Percentiles rank a stretch among this genome's conserved stretches.
Evolutionary conservation across 75 land plant genomes (phyloP).

Genomic region (Chamaecyparis obtusa): DNA sequence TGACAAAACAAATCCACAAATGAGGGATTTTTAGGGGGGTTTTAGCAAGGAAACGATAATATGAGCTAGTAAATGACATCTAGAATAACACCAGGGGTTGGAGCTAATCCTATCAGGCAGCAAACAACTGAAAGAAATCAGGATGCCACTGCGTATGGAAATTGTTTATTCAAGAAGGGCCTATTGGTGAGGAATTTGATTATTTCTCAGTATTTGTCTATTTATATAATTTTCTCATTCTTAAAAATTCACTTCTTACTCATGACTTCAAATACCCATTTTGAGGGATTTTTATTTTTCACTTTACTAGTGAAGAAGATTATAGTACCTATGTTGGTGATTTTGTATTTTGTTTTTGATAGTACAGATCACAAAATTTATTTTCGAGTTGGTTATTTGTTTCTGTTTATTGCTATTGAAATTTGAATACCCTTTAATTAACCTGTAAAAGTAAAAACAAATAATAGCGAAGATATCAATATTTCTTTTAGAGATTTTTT

Average conservation of each 20-base stretch:
- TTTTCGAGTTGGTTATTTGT: neutral
- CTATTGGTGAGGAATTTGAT: conserved; percentile 62
- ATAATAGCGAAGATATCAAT: neutral
- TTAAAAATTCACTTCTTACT: neutral
- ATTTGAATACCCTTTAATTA: too few relatives aligned
- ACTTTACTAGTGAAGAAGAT: neutral
- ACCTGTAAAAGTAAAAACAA: too few relatives aligned
- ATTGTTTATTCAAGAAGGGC: conserved; percentile 95
- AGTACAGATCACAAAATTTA: too few relatives aligned
- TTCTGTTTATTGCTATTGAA: too few relatives aligned
- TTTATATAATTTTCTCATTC: neutral
- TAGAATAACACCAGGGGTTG: too few relatives aligned
- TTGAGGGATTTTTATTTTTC: neutral
- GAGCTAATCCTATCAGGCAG: too few relatives aligned
- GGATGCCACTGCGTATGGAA: conserved; percentile 98
- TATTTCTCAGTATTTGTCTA: neutral
- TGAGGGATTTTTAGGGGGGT: neutral
- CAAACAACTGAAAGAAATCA: conserved; percentile 49
- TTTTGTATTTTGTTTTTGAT: too few relatives aligned
- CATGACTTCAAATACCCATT: neutral
- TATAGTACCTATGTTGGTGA: neutral
- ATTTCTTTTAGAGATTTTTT: neutral
- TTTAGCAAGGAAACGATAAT: neutral
- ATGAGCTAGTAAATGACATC: too few relatives aligned
- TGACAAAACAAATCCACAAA: too few relatives aligned